A percentile compares a stretch with the other conserved stretches of the same genome.
Conservation (phyloP, 2,329 filamentous ascomycete genomes). For the Pyricularia pennisetigena region DNA sequence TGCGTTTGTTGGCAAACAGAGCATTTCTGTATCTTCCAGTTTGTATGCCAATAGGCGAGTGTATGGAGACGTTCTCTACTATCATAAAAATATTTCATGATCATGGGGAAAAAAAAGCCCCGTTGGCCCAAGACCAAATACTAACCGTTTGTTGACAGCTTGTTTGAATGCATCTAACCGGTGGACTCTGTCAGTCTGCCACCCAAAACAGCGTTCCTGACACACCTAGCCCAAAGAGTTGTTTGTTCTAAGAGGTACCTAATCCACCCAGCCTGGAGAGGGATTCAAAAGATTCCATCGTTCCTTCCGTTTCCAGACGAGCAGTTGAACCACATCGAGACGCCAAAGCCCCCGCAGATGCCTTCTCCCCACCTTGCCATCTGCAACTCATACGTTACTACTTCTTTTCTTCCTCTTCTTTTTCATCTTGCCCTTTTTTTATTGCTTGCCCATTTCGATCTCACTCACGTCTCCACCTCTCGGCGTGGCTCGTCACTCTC, state of each 20-base stretch:
- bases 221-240: background rate
- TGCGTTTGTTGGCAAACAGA: background rate
- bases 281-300: background rate
- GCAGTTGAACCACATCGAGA: background rate
- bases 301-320: background rate
- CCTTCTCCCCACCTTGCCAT: background rate
- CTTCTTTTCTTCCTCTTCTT: background rate
- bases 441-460: background rate
- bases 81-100: no score
- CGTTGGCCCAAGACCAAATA: no score
- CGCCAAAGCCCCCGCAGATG: background rate
- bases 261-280: background rate
- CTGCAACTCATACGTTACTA: background rate
- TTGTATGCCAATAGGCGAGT: background rate
- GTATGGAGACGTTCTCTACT: background rate
- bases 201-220: no score
- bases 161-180: no score
- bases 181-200: no score
- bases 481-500: background rate
- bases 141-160: no score
- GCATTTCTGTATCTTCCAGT: background rate
- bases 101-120: no score
- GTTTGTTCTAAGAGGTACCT: no score
- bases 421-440: background rate
- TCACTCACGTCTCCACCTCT: background rate